phyloP scores from a whole-genome alignment of 805 yeast species.

The Candida boleticola region DNA sequence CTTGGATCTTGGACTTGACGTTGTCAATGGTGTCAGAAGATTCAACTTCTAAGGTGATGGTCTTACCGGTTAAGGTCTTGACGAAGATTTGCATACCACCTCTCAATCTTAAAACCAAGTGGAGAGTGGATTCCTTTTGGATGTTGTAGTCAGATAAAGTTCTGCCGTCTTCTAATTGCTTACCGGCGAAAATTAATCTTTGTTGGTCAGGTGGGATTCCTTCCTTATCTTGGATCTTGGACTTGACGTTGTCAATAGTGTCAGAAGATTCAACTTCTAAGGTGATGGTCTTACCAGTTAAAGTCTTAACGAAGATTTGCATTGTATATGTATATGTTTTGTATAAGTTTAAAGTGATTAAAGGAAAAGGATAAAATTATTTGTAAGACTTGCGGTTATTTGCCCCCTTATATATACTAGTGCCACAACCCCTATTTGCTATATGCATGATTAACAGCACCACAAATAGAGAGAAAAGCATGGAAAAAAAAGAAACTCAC shows the following conservation, averaged over 20 bases:
- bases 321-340: slow-evolving; percentile 9
- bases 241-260: slow-evolving; percentile 43
- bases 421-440: slow-evolving; percentile 5
- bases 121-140: slow-evolving; percentile 43
- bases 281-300: slow-evolving; percentile 31
- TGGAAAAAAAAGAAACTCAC: slow-evolving; percentile 4
- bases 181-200: too few species aligned
- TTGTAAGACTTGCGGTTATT: neutral
- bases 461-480: slow-evolving; percentile 1
- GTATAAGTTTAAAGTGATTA: slow-evolving; percentile 7
- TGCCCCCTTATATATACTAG: slow-evolving; percentile 20
- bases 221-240: slow-evolving; percentile 43
- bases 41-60: slow-evolving; percentile 90
- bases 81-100: slow-evolving; percentile 64
- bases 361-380: slow-evolving; percentile 3
- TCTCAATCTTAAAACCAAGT: slow-evolving; percentile 36
- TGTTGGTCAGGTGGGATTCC: too few species aligned
- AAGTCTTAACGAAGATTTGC: slow-evolving; percentile 31
- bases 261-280: slow-evolving; percentile 38
- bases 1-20: too few species aligned
- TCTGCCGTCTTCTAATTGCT: slow-evolving; percentile 44
- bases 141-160: slow-evolving; percentile 40
- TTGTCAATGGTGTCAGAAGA: slow-evolving; percentile 97
- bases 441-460: slow-evolving; percentile 1
- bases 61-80: slow-evolving; percentile 60